These are phyloP conservation scores for Millerozyma acaciae DNA, from an alignment of 805 yeast species.

Conservation along the genomic window DNA sequence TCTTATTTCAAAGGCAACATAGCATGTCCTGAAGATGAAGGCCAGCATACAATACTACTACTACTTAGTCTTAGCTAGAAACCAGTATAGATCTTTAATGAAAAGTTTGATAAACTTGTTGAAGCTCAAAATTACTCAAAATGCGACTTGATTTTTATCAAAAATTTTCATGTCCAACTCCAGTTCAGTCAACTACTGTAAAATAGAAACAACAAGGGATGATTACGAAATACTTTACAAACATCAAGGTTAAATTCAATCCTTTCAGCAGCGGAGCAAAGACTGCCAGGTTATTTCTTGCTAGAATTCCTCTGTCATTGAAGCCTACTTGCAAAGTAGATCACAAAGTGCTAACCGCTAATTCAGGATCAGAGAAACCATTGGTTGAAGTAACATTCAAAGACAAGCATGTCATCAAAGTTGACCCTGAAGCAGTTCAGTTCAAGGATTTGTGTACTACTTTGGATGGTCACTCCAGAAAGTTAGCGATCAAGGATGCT, in stretches of 20 bases:
- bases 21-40: no score
- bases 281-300: slow-evolving; percentile 72
- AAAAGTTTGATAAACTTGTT: no score
- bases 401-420: slow-evolving; percentile 68
- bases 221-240: slow-evolving; percentile 88
- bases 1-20: no score
- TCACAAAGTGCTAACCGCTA: slow-evolving; percentile 52
- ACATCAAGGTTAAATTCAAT: slow-evolving; percentile 71
- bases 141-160: no score
- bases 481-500: slow-evolving; percentile 69
- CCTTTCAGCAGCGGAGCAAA: slow-evolving; percentile 75
- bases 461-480: slow-evolving; percentile 81
- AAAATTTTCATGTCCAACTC: no score
- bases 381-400: slow-evolving; percentile 70
- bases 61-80: no score
- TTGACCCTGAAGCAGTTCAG: slow-evolving; percentile 56
- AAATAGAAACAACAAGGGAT: no score
- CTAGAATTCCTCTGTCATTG: slow-evolving; percentile 74
- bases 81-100: no score
- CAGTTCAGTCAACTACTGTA: no score
- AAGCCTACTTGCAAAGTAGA: slow-evolving; percentile 57
- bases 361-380: slow-evolving; percentile 42
- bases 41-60: no score
- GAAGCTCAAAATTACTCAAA: no score
- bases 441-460: slow-evolving; percentile 61